Conservation (phyloP, 2,329 filamentous ascomycete genomes). For the Colletotrichum sp. region DNA sequence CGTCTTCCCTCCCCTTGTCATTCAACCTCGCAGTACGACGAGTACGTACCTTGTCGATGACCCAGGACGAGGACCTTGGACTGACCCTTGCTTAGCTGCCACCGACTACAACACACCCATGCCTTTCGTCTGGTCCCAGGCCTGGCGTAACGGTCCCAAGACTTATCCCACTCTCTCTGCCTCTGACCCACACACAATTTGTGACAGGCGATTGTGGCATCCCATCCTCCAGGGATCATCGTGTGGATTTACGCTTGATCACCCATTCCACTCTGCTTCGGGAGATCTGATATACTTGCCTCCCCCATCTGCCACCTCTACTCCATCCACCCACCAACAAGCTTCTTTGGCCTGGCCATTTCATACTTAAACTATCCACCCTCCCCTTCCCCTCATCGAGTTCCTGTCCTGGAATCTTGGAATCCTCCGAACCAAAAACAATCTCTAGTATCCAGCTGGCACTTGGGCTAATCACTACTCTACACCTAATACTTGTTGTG, state of each 20-base stretch:
- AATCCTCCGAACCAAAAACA: conserved; percentile 30
- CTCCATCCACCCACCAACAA: conserved; percentile 41
- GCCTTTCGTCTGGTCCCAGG: conserved; percentile 19
- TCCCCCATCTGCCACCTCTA: conserved; percentile 22
- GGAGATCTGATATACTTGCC: conserved; percentile 31
- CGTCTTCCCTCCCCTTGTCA: conserved; percentile 7
- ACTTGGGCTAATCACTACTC: conserved; percentile 35
- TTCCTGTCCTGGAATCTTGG: conserved; percentile 23
- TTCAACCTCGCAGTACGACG: conserved; percentile 27
- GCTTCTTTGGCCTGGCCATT: conserved; percentile 41
- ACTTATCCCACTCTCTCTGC: conserved; percentile 17
- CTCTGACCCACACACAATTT: conserved; percentile 58
- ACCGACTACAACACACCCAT: conserved; percentile 21
- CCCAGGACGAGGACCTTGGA: conserved; percentile 17
- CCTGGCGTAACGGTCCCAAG: conserved; percentile 27
- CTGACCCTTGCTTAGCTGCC: conserved; percentile 18
- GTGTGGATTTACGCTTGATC: conserved; percentile 58
- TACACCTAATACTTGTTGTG: conserved; percentile 29
- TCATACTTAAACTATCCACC: conserved; percentile 51
- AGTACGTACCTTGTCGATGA: conserved; percentile 4
- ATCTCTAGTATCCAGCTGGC: conserved; percentile 35
- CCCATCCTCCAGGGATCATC: conserved; percentile 47
- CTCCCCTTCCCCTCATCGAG: conserved; percentile 27
- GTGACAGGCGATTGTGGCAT: conserved; percentile 56
- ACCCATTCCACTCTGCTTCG: conserved; percentile 41